A percentile compares a stretch with the other conserved stretches of the same genome.
These are phyloP conservation scores for Capsella bursapastoris DNA, from an alignment of 345 rosid species.

Conservation along the genomic window DNA sequence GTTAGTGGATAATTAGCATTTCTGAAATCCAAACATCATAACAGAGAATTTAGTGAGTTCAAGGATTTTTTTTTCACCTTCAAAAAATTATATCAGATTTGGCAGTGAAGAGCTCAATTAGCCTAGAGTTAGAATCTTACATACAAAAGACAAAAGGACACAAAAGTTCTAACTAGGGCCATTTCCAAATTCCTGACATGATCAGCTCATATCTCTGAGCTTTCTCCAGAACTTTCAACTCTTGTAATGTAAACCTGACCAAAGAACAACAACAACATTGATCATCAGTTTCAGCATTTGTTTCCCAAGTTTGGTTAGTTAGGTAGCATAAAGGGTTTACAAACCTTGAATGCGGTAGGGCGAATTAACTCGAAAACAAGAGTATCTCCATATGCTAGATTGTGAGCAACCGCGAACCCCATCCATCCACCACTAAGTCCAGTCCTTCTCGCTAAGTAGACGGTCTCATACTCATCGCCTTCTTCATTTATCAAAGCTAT, in stretches of 20 bases:
- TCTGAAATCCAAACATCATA: too few relatives aligned
- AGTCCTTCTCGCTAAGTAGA: conserved; percentile 66
- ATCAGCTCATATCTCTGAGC: conserved; percentile 17
- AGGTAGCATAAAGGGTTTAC: not conserved
- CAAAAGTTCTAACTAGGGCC: not conserved
- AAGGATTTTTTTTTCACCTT: too few relatives aligned
- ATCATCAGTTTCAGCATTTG: conserved; percentile 12
- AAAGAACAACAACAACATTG: not conserved
- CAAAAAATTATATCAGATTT: not conserved
- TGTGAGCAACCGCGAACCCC: conserved; percentile 68
- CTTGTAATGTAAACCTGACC: conserved; percentile 38
- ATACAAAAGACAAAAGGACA: conserved; percentile 20
- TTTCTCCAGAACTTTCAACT: conserved; percentile 30
- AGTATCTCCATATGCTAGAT: conserved; percentile 79
- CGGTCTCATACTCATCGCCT: conserved; percentile 53
- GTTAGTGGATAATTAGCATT: too few relatives aligned
- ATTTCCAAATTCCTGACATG: not conserved
- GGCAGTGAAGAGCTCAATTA: conserved; percentile 4
- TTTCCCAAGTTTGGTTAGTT: not conserved
- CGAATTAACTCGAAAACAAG: conserved; percentile 76
- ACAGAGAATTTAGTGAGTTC: too few relatives aligned
- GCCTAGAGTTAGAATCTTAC: conserved; percentile 29
- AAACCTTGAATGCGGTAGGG: conserved; percentile 70
- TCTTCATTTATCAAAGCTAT: conserved; percentile 66
- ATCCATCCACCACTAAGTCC: conserved; percentile 98